Base-by-base conservation (phyloP, 169 alveolate species). In the Hepatocystis sp. region DNA sequence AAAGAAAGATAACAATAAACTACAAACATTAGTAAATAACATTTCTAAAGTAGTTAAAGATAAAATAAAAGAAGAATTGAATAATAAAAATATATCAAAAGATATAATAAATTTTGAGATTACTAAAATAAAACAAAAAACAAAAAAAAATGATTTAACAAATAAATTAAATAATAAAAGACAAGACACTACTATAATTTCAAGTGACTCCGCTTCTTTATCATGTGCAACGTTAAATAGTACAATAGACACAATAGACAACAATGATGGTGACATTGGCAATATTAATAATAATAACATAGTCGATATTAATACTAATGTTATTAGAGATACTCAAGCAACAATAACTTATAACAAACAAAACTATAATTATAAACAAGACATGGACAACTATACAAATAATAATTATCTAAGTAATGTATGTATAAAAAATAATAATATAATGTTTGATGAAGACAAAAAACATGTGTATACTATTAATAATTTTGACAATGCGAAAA, bases 31-130 rank as follows among this genome's bases (percentile, higher is more conserved):
- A 5, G 88, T 76, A 56, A 76, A 56, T 58, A 60, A 32, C 25
- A 76, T 76, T 34, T 76, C 88, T 10, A 58, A 76, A 8, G 36
- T 76, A 34, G 88, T 76, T 44, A 58, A 76, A 53, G 46, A 47
- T 25, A 76, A 76, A 44, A 76, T 76, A 76, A 30, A 56, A 51
- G 66, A 76, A 36, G 88, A 76, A 47, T 36, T 76, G 28, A 56
- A 30, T n/a, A 60, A 39, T 25, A 76, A 76, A 17, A 76, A 76
- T 13, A 42, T 76, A 28, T 28, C 88, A 2, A 76, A 76, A 51
- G 88, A 76, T 30, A 76, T 76, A 76, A 17, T 44, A 44, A 76
- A 76, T 49, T 76, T 76, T 42, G 88, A 76, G 13, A 76, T 76
- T 27, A 76, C 88, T 17, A 76, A 58, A 58, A 58, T 76, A 56